A percentile compares a stretch with the other conserved stretches of the same genome.
phyloP scores from a whole-genome alignment of 164 flowering plant species.

The Vitis riparia region DNA sequence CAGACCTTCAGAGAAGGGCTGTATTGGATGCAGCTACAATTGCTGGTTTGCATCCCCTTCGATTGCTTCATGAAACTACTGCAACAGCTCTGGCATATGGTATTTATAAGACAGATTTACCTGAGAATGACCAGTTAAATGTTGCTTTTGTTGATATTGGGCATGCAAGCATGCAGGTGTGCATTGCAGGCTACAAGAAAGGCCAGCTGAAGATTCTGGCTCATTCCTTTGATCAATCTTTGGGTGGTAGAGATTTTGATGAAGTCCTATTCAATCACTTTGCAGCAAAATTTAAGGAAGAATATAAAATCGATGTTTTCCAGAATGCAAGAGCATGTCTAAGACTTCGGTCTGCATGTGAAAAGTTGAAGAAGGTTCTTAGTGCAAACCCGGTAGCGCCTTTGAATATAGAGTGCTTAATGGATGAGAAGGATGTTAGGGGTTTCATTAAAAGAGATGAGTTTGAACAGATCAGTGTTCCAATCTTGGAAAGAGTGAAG shows the following conservation, averaged over 20 bases:
- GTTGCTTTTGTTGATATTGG: constrained; percentile 91
- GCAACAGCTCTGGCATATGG: constrained; percentile 94
- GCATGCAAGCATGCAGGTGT: constrained; percentile 86
- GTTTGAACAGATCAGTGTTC: constrained; percentile 71
- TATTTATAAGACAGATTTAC: constrained; percentile 88
- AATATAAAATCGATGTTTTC: constrained; percentile 75
- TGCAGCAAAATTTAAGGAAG: constrained; percentile 71
- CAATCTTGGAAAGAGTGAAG: constrained; percentile 85
- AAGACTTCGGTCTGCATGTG: constrained; percentile 75
- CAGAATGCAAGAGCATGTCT: constrained; percentile 82
- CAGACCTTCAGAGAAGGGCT: constrained; percentile 89
- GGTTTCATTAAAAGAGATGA: constrained; percentile 85
- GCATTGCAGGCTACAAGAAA: constrained; percentile 84
- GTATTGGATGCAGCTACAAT: constrained; percentile 90
- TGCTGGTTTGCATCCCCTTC: constrained; percentile 85
- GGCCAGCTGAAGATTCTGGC: constrained; percentile 76
- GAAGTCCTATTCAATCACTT: constrained; percentile 79
- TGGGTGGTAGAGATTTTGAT: constrained; percentile 93
- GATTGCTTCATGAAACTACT: constrained; percentile 79
- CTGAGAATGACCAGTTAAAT: constrained; percentile 79
- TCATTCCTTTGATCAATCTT: constrained; percentile 69
- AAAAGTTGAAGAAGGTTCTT: constrained; percentile 82
- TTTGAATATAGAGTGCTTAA: constrained; percentile 82
- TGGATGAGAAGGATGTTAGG: constrained; percentile 96
- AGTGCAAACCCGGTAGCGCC: constrained; percentile 95